Evolutionary conservation across 1,284 basidiomycete genomes (phyloP), one percentile per base, ranked within the genome.

Genomic region (Naganishia sp.): DNA sequence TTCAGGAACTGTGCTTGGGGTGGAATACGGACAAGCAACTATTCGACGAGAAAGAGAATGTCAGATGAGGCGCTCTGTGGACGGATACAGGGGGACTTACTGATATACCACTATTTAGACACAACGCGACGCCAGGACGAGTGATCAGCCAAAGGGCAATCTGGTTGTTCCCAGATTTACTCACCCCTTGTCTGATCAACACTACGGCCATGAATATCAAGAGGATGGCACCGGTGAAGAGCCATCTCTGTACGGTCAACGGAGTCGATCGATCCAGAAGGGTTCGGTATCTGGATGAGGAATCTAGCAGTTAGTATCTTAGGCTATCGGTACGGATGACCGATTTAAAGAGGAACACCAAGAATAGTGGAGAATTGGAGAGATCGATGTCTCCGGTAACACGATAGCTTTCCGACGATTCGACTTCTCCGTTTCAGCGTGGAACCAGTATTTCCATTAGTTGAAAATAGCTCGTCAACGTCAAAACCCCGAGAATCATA

Each of bases 241-340:
- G 75, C 96, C 96, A 99, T 70, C 96, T 86, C 74, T 95, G 86
- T 23, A 92, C 78, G 31, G 89, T 85, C 77, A 94, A 88, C 0
- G 96, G 96, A 3, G 95, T 97, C 79, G 90, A 89, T 56, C 89
- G 85, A 83, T 99, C 96, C 45, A 98, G 84, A 32, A 87, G 80
- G 73, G 88, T 87, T 79, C 96, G 94, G 77, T 92, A 90, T 32
- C 68, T 69, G 52, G 9, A 9, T 17, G 2, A 43, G 35, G 18
- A n/a, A 58, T 21, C 18, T 25, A 50, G 18, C 15, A 39, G 35
- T 39, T 9, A 39, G 35, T 2, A 39, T 39, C 35, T 28, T 28
- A 28, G 5, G 28, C 28, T 28, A 28, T 28, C 5, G 28, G 28
- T 5, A 28, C 28, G 28, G 28, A 28, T 28, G 28, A 28, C 28